These are phyloP conservation scores for Fusarium citri DNA, from an alignment of 2,329 filamentous ascomycete genomes.

Conservation along the genomic window DNA sequence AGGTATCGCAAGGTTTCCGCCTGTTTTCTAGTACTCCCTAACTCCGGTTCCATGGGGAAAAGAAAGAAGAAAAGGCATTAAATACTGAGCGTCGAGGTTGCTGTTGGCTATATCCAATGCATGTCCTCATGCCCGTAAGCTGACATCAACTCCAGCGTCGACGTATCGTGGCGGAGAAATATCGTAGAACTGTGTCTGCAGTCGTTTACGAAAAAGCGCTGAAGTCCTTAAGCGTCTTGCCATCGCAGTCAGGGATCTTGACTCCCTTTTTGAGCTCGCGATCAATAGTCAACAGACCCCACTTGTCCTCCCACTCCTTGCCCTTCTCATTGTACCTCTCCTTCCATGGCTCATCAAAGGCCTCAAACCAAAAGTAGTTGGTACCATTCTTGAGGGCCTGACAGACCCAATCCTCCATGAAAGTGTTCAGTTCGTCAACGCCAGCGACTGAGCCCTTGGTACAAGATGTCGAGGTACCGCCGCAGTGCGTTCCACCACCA, in stretches of 20 bases:
- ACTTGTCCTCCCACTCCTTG: conserved; percentile 92
- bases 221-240: conserved; percentile 67
- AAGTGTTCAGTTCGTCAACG: conserved; percentile 83
- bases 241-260: conserved; percentile 87
- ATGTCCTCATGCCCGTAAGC: conserved; percentile 4
- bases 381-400: conserved; percentile 82
- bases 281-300: conserved; percentile 89
- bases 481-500: conserved; percentile 83
- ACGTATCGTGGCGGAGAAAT: conserved; percentile 12
- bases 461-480: conserved; percentile 63
- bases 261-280: conserved; percentile 86
- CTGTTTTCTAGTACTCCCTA: conserved; percentile 24
- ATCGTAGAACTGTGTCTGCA: background rate
- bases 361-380: conserved; percentile 97
- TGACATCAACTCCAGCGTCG: conserved; percentile 5
- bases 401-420: conserved; percentile 89
- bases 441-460: conserved; percentile 79
- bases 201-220: conserved; percentile 24
- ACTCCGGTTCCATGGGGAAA: conserved; percentile 27
- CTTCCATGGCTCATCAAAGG: conserved; percentile 98
- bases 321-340: conserved; percentile 73
- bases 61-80: conserved; percentile 22
- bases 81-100: conserved; percentile 12
- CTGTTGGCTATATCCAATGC: conserved; percentile 30
- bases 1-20: conserved; percentile 30